phyloP scores from a whole-genome alignment of 768 basidiomycete species.

The Coprinellus aureogranulatus region DNA sequence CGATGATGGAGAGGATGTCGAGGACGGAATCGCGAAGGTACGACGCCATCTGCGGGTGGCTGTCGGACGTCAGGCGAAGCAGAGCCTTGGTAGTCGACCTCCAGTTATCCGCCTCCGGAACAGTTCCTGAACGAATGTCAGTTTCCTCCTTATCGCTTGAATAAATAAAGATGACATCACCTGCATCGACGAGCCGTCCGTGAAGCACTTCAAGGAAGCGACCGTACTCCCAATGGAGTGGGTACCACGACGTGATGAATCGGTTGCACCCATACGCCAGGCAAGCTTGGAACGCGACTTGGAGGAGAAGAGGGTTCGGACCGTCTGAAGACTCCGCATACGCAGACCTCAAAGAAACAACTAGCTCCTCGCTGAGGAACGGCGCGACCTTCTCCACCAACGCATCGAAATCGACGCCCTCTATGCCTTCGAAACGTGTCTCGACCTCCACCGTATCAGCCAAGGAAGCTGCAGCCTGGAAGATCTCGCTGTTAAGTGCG shows the following conservation, averaged over 20 bases:
- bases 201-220: slow-evolving; percentile 37
- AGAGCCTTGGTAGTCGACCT: slow-evolving; percentile 21
- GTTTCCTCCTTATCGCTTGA: neutral
- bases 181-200: slow-evolving; percentile 34
- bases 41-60: slow-evolving; percentile 9
- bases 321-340: slow-evolving; percentile 21
- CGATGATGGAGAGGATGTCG: slow-evolving; percentile 8
- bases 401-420: slow-evolving; percentile 12
- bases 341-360: slow-evolving; percentile 25
- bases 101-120: slow-evolving; percentile 22
- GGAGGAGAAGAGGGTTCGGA: slow-evolving; percentile 33
- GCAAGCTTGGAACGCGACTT: slow-evolving; percentile 40
- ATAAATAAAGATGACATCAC: slow-evolving; percentile 19
- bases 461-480: slow-evolving; percentile 39
- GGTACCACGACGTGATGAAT: slow-evolving; percentile 43
- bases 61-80: slow-evolving; percentile 11
- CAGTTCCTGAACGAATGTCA: slow-evolving; percentile 10
- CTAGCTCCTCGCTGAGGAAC: slow-evolving; percentile 32
- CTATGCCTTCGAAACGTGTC: slow-evolving; percentile 11
- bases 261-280: slow-evolving; percentile 36
- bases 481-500: slow-evolving; percentile 37
- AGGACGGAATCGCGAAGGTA: slow-evolving; percentile 6
- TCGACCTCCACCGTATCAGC: slow-evolving; percentile 35
- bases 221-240: slow-evolving; percentile 40
- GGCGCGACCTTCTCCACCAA: slow-evolving; percentile 27